A percentile compares a stretch with the other conserved stretches of the same genome.
These are phyloP conservation scores for Sherardia arvensis DNA, from an alignment of 257 asterid species.

Conservation along the genomic window DNA sequence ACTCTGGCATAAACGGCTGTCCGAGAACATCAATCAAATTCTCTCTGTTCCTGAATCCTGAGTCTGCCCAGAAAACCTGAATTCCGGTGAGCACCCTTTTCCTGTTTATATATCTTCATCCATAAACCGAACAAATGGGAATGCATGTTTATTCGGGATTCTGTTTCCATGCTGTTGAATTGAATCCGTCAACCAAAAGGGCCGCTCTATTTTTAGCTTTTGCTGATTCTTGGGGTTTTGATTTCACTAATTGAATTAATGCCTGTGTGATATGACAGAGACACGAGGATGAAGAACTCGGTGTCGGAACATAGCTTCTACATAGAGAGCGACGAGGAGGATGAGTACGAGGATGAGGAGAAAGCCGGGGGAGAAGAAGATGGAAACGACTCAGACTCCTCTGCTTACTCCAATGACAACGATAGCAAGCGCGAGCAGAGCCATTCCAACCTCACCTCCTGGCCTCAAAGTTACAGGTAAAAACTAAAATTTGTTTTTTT, in stretches of 20 bases:
- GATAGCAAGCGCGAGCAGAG: conserved; percentile 28
- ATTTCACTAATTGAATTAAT: neutral
- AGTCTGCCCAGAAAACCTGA: neutral
- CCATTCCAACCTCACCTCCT: conserved; percentile 45
- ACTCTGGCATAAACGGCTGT: neutral
- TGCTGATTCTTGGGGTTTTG: conserved; percentile 10
- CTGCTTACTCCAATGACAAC: conserved; percentile 37
- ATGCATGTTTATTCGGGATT: neutral
- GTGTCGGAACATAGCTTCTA: conserved; percentile 71
- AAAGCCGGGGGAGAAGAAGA: conserved; percentile 26
- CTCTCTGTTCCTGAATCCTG: neutral
- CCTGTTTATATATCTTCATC: neutral
- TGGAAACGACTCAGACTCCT: conserved; percentile 59
- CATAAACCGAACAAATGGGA: neutral
- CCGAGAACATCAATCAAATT: neutral
- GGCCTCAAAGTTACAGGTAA: conserved; percentile 99
- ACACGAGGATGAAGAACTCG: conserved; percentile 55
- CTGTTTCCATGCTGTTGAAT: neutral
- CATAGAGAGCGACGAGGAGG: conserved; percentile 82
- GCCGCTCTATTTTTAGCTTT: neutral
- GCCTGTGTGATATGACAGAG: neutral
- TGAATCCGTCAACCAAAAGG: neutral
- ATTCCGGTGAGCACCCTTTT: neutral
- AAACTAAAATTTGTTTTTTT: neutral
- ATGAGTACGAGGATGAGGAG: conserved; percentile 32